Percentiles rank a stretch among this genome's conserved stretches.
Conservation (phyloP, 2,329 filamentous ascomycete species). For the Paramyrothecium roridum region DNA sequence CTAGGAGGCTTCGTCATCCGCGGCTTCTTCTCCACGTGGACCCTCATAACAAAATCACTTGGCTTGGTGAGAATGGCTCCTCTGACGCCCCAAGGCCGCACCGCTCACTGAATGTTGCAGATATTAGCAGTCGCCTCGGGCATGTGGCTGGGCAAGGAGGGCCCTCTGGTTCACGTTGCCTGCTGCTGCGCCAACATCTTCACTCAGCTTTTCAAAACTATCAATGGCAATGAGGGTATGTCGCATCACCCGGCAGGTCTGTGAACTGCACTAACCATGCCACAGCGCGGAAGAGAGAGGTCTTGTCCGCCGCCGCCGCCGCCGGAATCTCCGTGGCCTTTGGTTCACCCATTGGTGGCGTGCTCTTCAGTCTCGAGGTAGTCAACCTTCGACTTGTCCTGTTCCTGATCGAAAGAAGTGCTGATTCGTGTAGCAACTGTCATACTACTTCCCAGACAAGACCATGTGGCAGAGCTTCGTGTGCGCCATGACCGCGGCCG, state of each 20-base stretch:
- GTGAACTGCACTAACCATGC: neutral
- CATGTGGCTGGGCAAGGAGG: slow-evolving; percentile 96
- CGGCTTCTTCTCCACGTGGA: slow-evolving; percentile 84
- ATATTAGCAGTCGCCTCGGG: slow-evolving; percentile 90
- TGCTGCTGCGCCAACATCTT: slow-evolving; percentile 95
- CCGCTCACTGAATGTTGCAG: slow-evolving; percentile 39
- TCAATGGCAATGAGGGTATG: slow-evolving; percentile 82
- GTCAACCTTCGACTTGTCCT: slow-evolving; percentile 5
- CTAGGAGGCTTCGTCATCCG: slow-evolving; percentile 91
- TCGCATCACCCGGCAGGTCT: neutral
- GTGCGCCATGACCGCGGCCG: slow-evolving; percentile 97
- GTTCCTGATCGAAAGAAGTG: slow-evolving; percentile 2
- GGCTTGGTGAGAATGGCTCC: slow-evolving; percentile 61
- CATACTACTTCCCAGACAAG: slow-evolving; percentile 97
- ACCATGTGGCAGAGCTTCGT: slow-evolving; percentile 99
- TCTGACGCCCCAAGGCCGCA: neutral
- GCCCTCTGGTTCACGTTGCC: slow-evolving; percentile 90
- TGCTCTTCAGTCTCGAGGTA: slow-evolving; percentile 91
- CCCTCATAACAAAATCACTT: slow-evolving; percentile 82
- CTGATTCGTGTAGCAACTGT: slow-evolving; percentile 62
- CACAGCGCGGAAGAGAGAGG: slow-evolving; percentile 83
- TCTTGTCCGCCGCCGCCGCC: slow-evolving; percentile 87
- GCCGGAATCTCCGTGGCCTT: slow-evolving; percentile 93
- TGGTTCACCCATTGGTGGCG: slow-evolving; percentile 88
- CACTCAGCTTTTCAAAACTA: slow-evolving; percentile 78